Base-by-base conservation (phyloP, 2,329 filamentous ascomycete genomes). In the Nannizziopsis barbatae region DNA sequence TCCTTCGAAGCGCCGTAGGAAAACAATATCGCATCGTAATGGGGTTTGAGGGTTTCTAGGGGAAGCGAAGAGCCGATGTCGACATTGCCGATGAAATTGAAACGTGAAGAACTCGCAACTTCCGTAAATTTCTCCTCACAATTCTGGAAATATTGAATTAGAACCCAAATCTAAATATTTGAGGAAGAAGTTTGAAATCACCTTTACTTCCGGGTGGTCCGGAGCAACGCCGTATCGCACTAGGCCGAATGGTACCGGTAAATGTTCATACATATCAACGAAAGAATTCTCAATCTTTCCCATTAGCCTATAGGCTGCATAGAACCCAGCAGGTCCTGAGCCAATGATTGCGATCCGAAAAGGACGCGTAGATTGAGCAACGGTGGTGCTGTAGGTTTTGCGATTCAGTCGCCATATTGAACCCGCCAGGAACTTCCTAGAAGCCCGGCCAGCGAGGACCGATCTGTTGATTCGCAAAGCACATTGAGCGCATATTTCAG, bases 121-220 rank as follows among this genome's bases (percentile, higher is more conserved):
- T 95, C 84, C 54, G 84, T 80, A 58, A 98, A 95, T 58, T 87
- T 95, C 11, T 92, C 86, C 71, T 94, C 83, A 63, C 90, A 96
- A 62, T 95, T 96, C 87, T 93, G 60, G 14, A 20, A 27, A 7
- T 7, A 27, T 27, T 27, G 4, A 7, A 27, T 27, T 27, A 27
- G 22, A 27, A 27, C 7, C 22, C 22, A 27, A 7, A 4, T 7
- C 22, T 3, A 27, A 27, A 4, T 27, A 27, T 7, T 27, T 27
- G 17, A 17, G 8, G 22, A 11, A 15, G 2, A 9, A 5, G 5
- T 37, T n/a, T 42, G 15, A 18, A 49, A 68, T 52, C 70, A 92
- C 87, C 79, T 98, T 98, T 56, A 98, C 92, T 70, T 98, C 90
- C 0, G 92, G 90, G 67, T 98, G 92, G 64, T 98, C 92, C 4